Percentiles rank a stretch among this genome's conserved stretches.
Evolutionary conservation across 495 filamentous ascomycete species (phyloP).

Genomic region (Pseudomonodictys pantanalensis): DNA sequence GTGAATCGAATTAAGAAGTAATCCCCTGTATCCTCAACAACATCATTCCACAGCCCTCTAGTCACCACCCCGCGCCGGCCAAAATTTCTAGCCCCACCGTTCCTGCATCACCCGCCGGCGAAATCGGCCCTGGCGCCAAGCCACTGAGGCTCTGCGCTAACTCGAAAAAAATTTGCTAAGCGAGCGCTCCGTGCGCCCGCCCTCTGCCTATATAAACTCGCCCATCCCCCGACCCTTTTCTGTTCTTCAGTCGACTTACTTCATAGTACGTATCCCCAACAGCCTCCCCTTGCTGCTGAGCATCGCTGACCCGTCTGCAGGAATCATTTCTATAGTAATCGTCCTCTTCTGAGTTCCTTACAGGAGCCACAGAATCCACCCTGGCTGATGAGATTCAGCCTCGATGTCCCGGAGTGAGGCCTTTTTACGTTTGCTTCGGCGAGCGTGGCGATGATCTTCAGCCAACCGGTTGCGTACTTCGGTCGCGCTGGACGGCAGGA

Average conservation of each 20-base stretch:
- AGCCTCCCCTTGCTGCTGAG: constrained; percentile 2
- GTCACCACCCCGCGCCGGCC: too few species aligned
- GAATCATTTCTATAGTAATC: constrained; percentile 55
- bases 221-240: constrained; percentile 36
- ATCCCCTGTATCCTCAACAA: too few species aligned
- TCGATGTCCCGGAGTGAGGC: constrained; percentile 71
- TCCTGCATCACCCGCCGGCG: background rate
- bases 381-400: constrained; percentile 71
- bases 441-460: constrained; percentile 73
- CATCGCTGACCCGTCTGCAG: constrained; percentile 35
- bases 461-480: constrained; percentile 60
- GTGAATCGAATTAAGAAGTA: too few species aligned
- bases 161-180: background rate
- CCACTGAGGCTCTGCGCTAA: background rate
- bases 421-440: constrained; percentile 56
- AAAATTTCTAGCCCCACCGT: background rate
- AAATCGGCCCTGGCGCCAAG: background rate
- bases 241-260: constrained; percentile 39
- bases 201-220: constrained; percentile 19
- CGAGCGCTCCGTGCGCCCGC: background rate
- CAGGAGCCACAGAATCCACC: constrained; percentile 70
- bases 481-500: constrained; percentile 63
- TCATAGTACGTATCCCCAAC: constrained; percentile 20
- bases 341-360: constrained; percentile 50
- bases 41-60: too few species aligned